Conservation (phyloP, 306 rosid species). For the Calophaca sinica region DNA sequence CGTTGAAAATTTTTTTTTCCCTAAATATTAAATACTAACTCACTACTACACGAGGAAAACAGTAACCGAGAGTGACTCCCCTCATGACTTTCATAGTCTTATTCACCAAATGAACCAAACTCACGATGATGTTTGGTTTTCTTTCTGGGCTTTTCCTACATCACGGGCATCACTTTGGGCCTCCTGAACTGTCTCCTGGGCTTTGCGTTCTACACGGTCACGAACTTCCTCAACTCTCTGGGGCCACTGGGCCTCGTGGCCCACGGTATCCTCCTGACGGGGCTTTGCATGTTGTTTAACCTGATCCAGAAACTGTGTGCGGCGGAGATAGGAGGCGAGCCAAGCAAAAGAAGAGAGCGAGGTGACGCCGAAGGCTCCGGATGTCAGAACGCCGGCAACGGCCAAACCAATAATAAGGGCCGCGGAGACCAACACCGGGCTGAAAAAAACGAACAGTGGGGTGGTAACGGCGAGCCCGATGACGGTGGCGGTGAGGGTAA, state of each 20-base stretch:
- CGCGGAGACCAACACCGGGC: constrained; percentile 69
- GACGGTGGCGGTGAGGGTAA: constrained; percentile 54
- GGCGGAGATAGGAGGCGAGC: constrained; percentile 51
- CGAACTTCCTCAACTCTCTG: constrained; percentile 33
- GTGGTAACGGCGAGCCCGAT: constrained; percentile 54
- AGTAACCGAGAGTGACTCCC: not conserved
- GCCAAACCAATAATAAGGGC: constrained; percentile 47
- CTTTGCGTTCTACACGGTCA: not conserved
- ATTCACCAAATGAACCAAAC: not conserved
- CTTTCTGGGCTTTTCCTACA: not conserved
- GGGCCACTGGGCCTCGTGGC: constrained; percentile 42
- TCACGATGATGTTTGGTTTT: not conserved
- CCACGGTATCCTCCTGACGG: constrained; percentile 37
- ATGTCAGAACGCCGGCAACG: constrained; percentile 60
- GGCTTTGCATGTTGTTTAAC: constrained; percentile 43
- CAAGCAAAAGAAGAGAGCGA: constrained; percentile 69
- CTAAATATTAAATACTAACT: too few relatives aligned
- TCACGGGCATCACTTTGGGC: constrained; percentile 1
- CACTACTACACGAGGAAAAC: not conserved
- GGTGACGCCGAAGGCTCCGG: constrained; percentile 65
- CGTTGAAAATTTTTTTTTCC: not conserved
- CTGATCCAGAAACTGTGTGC: constrained; percentile 41
- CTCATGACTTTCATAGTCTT: too few relatives aligned
- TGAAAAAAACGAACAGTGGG: constrained; percentile 62
- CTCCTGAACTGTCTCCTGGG: constrained; percentile 28